Evolutionary conservation across 306 rosid species (phyloP).

Genomic region (Delonix regia): DNA sequence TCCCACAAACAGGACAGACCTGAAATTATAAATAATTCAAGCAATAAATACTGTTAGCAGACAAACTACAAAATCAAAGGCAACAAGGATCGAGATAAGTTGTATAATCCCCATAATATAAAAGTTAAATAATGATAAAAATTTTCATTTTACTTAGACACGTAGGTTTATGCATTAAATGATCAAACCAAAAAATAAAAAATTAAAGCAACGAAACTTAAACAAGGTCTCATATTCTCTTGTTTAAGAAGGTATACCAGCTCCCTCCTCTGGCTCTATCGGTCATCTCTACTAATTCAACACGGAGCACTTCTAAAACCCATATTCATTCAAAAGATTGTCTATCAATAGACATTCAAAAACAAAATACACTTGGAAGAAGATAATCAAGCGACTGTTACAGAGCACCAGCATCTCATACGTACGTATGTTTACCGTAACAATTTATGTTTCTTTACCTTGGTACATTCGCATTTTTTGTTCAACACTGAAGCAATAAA

Average conservation of each 20-base stretch:
- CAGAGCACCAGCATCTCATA: neutral
- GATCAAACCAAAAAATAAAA: neutral
- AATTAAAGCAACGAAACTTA: neutral
- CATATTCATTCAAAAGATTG: neutral
- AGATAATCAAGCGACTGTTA: neutral
- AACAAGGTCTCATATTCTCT: neutral
- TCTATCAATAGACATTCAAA: neutral
- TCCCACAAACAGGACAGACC: constrained; percentile 65
- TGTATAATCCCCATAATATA: neutral
- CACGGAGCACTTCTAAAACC: neutral
- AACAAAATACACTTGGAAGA: neutral
- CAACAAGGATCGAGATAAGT: neutral
- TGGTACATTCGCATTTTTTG: neutral
- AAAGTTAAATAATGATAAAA: neutral
- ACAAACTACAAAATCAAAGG: neutral
- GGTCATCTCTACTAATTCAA: neutral
- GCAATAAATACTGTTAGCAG: neutral
- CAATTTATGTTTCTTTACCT: neutral
- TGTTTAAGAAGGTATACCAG: neutral
- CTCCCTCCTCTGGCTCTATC: neutral
- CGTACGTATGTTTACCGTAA: neutral
- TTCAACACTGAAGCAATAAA: neutral
- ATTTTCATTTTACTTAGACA: too few relatives aligned
- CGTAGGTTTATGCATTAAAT: too few relatives aligned
- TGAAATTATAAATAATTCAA: constrained; percentile 35